Percentiles rank a stretch among this genome's conserved stretches.
Conservation (phyloP, 1,284 basidiomycete species). For the Agroathelia rolfsii region DNA sequence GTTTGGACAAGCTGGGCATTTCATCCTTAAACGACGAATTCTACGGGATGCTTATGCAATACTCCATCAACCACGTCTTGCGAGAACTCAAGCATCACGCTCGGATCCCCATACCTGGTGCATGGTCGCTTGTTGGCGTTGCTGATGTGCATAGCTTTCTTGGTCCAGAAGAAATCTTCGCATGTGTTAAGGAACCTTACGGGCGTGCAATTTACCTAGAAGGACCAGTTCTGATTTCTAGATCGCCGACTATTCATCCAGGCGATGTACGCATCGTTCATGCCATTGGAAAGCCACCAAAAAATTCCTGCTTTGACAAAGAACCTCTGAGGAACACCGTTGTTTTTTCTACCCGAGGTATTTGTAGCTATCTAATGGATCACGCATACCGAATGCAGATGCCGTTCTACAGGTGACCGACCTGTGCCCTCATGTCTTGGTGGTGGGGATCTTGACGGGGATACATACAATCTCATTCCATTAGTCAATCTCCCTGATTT, state of each 20-base stretch:
- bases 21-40: conserved; percentile 26
- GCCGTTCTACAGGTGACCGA: conserved; percentile 32
- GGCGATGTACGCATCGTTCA: conserved; percentile 54
- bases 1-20: conserved; percentile 27
- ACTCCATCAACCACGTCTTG: conserved; percentile 50
- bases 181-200: conserved; percentile 35
- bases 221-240: conserved; percentile 47
- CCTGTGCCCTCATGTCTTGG: conserved; percentile 53
- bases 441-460: conserved; percentile 58
- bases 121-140: conserved; percentile 59
- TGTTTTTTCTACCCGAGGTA: conserved; percentile 49
- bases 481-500: conserved; percentile 29
- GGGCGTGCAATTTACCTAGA: conserved; percentile 35
- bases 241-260: conserved; percentile 58
- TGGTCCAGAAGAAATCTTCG: conserved; percentile 44
- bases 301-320: conserved; percentile 36
- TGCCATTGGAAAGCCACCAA: conserved; percentile 50
- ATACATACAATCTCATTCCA: conserved; percentile 46
- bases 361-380: conserved; percentile 6
- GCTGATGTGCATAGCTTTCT: conserved; percentile 50
- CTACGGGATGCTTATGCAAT: conserved; percentile 40
- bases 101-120: conserved; percentile 51
- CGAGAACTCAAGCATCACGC: conserved; percentile 58
- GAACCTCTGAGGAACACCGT: conserved; percentile 47
- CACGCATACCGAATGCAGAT: not conserved